Evolutionary conservation across 2,329 filamentous ascomycete species (phyloP).

Genomic region (Orbilia javanica): DNA sequence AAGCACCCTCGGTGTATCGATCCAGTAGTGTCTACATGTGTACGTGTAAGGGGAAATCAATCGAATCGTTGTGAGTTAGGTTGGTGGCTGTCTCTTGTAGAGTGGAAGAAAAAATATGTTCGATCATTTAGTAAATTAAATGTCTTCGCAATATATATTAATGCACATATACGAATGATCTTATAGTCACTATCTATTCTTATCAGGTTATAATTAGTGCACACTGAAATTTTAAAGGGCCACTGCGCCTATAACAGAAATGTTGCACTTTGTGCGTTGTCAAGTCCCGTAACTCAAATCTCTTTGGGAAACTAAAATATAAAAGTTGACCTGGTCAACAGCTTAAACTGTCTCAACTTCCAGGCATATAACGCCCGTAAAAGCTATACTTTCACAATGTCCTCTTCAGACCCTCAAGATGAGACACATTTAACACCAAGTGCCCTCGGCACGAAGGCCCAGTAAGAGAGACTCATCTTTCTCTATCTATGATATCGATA

Average conservation of each 20-base stretch:
- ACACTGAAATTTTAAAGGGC: not conserved
- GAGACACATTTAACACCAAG: conserved; percentile 60
- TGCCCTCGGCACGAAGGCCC: conserved; percentile 86
- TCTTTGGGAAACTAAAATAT: not conserved
- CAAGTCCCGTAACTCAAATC: conserved; percentile 4
- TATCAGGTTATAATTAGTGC: too few species aligned
- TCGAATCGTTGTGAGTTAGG: too few species aligned
- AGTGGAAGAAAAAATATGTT: too few species aligned
- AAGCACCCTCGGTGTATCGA: not conserved
- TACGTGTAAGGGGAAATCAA: not conserved
- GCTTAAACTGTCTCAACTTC: not conserved
- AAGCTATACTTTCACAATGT: conserved; percentile 11
- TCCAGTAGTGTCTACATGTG: too few species aligned
- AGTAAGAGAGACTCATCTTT: conserved; percentile 72
- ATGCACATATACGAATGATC: not conserved
- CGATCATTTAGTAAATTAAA: too few species aligned
- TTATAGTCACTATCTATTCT: not conserved
- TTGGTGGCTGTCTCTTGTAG: too few species aligned
- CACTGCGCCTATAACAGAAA: not conserved
- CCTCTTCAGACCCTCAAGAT: conserved; percentile 25
- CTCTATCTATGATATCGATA: not conserved
- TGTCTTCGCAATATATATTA: too few species aligned
- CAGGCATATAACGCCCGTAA: not conserved
- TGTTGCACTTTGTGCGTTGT: conserved; percentile 29
- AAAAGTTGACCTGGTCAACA: not conserved